Percentiles rank a stretch among this genome's conserved stretches.
phyloP scores from a whole-genome alignment of 805 yeast genomes.

The Maudiozyma saulgeensis region DNA sequence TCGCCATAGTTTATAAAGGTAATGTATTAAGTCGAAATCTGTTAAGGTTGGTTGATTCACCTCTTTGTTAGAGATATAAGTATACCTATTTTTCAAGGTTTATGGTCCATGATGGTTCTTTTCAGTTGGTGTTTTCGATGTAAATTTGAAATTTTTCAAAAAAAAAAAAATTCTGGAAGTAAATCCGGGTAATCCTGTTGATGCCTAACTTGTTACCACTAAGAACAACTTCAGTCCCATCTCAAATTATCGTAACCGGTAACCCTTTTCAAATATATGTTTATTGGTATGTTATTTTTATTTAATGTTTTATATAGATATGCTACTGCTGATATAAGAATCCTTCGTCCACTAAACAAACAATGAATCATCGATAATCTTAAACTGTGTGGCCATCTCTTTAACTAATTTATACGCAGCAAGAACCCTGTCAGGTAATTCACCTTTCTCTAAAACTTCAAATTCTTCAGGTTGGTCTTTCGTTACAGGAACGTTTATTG shows the following conservation, averaged over 20 bases:
- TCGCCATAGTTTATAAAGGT: slow-evolving; percentile 1
- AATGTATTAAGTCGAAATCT: not conserved
- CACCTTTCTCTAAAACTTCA: not conserved
- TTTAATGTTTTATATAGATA: no score
- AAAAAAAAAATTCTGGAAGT: not conserved
- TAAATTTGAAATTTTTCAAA: not conserved
- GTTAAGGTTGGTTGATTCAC: not conserved
- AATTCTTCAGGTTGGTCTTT: not conserved
- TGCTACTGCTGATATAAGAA: not conserved
- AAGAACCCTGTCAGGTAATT: slow-evolving; percentile 8
- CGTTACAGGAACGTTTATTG: slow-evolving; percentile 49
- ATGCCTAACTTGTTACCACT: not conserved
- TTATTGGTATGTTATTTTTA: not conserved
- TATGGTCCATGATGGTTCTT: not conserved
- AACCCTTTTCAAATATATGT: no score
- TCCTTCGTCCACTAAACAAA: slow-evolving; percentile 13
- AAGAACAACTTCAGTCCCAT: not conserved
- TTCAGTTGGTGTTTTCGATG: not conserved
- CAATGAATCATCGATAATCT: slow-evolving; percentile 19
- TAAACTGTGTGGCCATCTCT: slow-evolving; percentile 17
- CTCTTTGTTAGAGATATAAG: no score
- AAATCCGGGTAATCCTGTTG: not conserved
- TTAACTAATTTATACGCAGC: slow-evolving; percentile 17
- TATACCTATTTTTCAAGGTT: not conserved
- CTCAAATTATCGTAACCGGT: not conserved